These are phyloP conservation scores for Diutina scorzettiae DNA, from an alignment of 1,139 yeast species.

Conservation along the genomic window DNA sequence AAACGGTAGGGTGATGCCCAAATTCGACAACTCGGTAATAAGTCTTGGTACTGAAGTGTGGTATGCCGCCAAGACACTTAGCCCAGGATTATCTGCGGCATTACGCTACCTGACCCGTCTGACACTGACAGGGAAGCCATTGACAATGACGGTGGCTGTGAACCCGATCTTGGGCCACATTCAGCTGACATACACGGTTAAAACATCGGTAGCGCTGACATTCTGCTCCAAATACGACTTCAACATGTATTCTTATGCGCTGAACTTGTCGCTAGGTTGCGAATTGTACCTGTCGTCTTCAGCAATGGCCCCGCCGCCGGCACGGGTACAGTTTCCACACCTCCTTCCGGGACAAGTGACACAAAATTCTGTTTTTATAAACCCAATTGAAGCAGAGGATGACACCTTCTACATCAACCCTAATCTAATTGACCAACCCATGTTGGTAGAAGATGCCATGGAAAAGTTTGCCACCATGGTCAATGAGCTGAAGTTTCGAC, in stretches of 20 bases:
- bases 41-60: slow-evolving; percentile 82
- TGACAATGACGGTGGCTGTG: slow-evolving; percentile 75
- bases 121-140: slow-evolving; percentile 77
- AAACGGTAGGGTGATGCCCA: slow-evolving; percentile 17
- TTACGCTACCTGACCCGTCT: slow-evolving; percentile 79
- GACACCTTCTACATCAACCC: slow-evolving; percentile 10
- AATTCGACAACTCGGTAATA: slow-evolving; percentile 33
- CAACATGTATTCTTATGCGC: slow-evolving; percentile 81
- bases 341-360: slow-evolving; percentile 4
- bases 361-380: slow-evolving; percentile 8
- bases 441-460: slow-evolving; percentile 30
- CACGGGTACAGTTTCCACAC: neutral
- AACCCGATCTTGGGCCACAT: slow-evolving; percentile 90
- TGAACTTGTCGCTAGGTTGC: slow-evolving; percentile 77
- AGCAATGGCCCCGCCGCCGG: neutral
- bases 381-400: slow-evolving; percentile 18
- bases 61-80: slow-evolving; percentile 68
- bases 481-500: slow-evolving; percentile 44
- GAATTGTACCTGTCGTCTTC: slow-evolving; percentile 53
- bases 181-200: slow-evolving; percentile 79
- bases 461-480: slow-evolving; percentile 43
- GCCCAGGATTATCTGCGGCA: slow-evolving; percentile 79
- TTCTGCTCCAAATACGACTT: slow-evolving; percentile 83
- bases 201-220: slow-evolving; percentile 65
- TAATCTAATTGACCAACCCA: neutral